Conservation (phyloP, 331 rosid species). For the Quercus lobata region DNA sequence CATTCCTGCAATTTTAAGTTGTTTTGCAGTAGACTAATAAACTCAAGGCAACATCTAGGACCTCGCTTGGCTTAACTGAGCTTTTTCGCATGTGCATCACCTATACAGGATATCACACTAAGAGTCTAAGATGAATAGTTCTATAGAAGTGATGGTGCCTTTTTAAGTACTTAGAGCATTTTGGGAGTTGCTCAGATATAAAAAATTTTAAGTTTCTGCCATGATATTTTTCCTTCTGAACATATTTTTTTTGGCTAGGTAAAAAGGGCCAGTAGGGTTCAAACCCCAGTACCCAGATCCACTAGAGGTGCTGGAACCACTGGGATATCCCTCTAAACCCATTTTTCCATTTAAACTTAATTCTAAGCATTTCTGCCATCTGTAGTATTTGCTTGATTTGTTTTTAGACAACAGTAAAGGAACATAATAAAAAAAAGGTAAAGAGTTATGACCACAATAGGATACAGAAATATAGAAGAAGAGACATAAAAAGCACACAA, state of each 20-base stretch:
- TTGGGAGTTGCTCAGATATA: background rate
- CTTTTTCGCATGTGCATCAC: no score
- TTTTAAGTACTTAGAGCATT: background rate
- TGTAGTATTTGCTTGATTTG: background rate
- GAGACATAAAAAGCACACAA: background rate
- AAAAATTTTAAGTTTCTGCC: background rate
- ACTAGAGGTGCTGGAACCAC: no score
- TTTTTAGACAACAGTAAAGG: background rate
- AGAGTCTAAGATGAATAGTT: background rate
- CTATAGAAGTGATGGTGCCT: background rate
- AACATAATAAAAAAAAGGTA: background rate
- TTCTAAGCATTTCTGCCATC: background rate
- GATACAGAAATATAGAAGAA: background rate
- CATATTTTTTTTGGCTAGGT: no score
- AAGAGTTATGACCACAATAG: background rate
- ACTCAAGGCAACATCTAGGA: no score
- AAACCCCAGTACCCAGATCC: no score
- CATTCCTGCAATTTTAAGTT: no score
- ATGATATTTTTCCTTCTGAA: no score
- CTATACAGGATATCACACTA: no score
- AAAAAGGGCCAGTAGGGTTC: no score
- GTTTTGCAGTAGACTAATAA: no score
- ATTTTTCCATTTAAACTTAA: background rate
- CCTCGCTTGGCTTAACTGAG: no score
- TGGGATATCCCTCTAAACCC: no score